These are phyloP conservation scores for Gnaphalium uliginosum DNA, from an alignment of 129 eudicot genomes.

Conservation along the genomic window DNA sequence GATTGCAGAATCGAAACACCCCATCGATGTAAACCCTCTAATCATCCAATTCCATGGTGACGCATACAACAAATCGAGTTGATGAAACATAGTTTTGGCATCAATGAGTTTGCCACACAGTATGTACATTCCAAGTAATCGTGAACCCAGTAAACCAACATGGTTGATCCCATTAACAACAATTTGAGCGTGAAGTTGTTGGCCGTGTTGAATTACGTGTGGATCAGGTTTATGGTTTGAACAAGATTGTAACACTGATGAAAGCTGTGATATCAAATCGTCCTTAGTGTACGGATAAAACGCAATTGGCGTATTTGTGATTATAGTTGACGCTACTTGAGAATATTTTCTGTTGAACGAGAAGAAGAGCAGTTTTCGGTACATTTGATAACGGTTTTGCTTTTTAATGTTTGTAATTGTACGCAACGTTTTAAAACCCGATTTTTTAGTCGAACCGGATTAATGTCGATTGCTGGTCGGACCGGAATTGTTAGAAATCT, in stretches of 20 bases:
- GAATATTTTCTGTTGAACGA: conserved; percentile 36
- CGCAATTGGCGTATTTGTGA: not conserved
- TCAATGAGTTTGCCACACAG: conserved; percentile 38
- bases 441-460: too few relatives aligned
- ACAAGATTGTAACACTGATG: conserved; percentile 42
- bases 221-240: conserved; percentile 31
- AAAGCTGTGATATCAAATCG: conserved; percentile 49
- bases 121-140: conserved; percentile 66
- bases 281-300: conserved; percentile 42
- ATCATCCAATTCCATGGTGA: conserved; percentile 97
- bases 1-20: conserved; percentile 54
- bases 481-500: too few relatives aligned
- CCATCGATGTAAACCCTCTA: conserved; percentile 70
- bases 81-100: conserved; percentile 52
- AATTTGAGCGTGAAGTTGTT: conserved; percentile 74
- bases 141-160: conserved; percentile 62
- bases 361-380: conserved; percentile 15
- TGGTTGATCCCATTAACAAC: conserved; percentile 58
- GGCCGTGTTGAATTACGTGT: conserved; percentile 38
- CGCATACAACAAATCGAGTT: conserved; percentile 59
- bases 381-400: conserved; percentile 23
- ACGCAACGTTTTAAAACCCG: too few relatives aligned
- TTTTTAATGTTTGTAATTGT: too few relatives aligned
- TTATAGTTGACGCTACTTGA: conserved; percentile 28
- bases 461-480: too few relatives aligned